phyloP scores from a whole-genome alignment of 225 moss, liverwort and hornwort genomes.

The Sphagnum contortum region DNA sequence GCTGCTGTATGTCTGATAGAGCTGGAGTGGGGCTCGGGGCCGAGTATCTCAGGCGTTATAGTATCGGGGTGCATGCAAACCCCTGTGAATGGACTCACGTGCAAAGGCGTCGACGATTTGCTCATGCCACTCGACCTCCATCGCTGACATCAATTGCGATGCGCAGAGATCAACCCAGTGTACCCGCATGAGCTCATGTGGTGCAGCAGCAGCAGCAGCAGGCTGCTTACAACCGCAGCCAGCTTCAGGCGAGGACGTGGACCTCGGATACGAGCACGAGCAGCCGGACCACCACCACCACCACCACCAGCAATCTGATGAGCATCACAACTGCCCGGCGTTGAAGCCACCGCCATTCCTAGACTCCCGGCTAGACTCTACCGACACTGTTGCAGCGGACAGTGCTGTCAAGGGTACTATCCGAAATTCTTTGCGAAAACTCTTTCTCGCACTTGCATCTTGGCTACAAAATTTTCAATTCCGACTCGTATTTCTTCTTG shows the following conservation, averaged over 20 bases:
- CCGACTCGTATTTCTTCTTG: constrained; percentile 1
- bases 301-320: too few species aligned
- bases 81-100: constrained; percentile 85
- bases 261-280: constrained; percentile 16
- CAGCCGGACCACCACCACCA: constrained; percentile 12
- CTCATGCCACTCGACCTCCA: constrained; percentile 60
- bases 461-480: constrained; percentile 9
- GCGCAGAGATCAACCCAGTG: not conserved
- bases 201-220: not conserved
- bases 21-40: constrained; percentile 18
- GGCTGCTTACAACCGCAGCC: constrained; percentile 34
- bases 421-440: not conserved
- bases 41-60: constrained; percentile 9
- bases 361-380: constrained; percentile 18
- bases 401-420: constrained; percentile 37
- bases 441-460: constrained; percentile 6
- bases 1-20: constrained; percentile 30
- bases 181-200: not conserved
- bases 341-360: constrained; percentile 14
- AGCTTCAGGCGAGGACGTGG: constrained; percentile 36
- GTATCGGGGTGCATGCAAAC: constrained; percentile 42
- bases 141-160: constrained; percentile 9
- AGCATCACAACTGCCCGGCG: constrained; percentile 11
- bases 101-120: constrained; percentile 54
- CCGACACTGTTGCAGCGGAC: constrained; percentile 28